Percentiles rank a stretch among this genome's conserved stretches.
Evolutionary conservation across 2,329 filamentous ascomycete genomes (phyloP).

Genomic region (Colletotrichum orbiculare): DNA sequence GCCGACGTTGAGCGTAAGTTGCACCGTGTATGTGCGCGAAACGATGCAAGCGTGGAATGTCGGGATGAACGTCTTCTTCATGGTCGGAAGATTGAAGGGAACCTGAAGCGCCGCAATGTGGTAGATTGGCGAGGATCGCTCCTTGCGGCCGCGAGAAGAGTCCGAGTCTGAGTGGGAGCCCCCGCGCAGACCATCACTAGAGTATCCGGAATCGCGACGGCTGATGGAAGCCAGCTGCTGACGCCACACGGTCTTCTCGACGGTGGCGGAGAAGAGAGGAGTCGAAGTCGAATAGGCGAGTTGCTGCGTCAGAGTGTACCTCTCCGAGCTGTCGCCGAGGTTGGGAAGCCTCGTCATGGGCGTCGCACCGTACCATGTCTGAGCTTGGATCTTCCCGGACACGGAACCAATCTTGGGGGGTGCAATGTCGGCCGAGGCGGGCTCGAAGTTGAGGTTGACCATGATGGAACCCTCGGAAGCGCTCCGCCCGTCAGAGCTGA

Average conservation of each 20-base stretch:
- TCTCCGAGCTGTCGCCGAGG: slow-evolving; percentile 58
- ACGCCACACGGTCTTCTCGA: slow-evolving; percentile 55
- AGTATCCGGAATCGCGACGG: slow-evolving; percentile 66
- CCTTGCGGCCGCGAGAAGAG: slow-evolving; percentile 34
- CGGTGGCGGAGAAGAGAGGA: slow-evolving; percentile 49
- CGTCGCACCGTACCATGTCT: slow-evolving; percentile 63
- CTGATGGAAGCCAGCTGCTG: slow-evolving; percentile 46
- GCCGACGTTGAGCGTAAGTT: slow-evolving; percentile 55
- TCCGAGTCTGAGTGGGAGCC: slow-evolving; percentile 50
- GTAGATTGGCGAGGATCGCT: slow-evolving; percentile 45
- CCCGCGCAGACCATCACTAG: slow-evolving; percentile 52
- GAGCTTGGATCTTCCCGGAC: slow-evolving; percentile 61
- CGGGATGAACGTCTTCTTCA: slow-evolving; percentile 63
- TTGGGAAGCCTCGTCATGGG: slow-evolving; percentile 62
- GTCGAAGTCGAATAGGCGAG: slow-evolving; percentile 59
- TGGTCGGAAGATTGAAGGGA: slow-evolving; percentile 59
- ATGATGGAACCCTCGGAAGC: slow-evolving; percentile 55
- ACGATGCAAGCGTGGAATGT: slow-evolving; percentile 69
- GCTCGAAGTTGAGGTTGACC: slow-evolving; percentile 60
- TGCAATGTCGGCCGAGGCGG: slow-evolving; percentile 52
- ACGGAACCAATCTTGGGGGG: slow-evolving; percentile 62
- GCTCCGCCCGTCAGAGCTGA: slow-evolving; percentile 60
- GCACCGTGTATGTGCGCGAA: slow-evolving; percentile 65
- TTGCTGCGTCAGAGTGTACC: slow-evolving; percentile 41
- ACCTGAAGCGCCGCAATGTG: slow-evolving; percentile 58